These are phyloP conservation scores for Rhizopus sp. DNA, from an alignment of 371 early-diverging fungal genomes.

Conservation along the genomic window DNA sequence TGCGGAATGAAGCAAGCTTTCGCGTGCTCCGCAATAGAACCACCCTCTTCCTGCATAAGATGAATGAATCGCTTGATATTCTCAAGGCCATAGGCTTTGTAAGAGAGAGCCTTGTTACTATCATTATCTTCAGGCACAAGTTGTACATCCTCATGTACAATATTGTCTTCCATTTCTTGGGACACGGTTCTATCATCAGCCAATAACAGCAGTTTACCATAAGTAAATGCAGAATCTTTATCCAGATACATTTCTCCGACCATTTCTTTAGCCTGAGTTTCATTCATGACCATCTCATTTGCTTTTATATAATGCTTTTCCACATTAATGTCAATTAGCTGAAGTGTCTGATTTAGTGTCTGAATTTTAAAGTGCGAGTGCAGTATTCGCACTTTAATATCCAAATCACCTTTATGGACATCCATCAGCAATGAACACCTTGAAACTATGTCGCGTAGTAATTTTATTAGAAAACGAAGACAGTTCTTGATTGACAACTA, in stretches of 20 bases:
- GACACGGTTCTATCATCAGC: conserved; percentile 1
- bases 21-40: conserved; percentile 5
- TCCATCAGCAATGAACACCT: too few species aligned
- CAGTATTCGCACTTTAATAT: too few species aligned
- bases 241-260: not conserved
- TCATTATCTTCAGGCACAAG: not conserved
- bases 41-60: conserved; percentile 3
- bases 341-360: not conserved
- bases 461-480: too few species aligned
- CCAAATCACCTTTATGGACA: too few species aligned
- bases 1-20: conserved; percentile 6
- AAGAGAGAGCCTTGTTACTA: conserved; percentile 7
- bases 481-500: too few species aligned
- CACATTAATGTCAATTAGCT: not conserved
- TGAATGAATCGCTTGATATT: conserved; percentile 4
- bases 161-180: not conserved
- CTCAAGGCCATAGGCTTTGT: conserved; percentile 2
- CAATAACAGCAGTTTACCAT: conserved; percentile 4
- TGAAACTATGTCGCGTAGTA: too few species aligned
- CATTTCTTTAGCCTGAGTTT: too few species aligned
- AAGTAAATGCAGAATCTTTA: conserved; percentile 1
- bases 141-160: not conserved
- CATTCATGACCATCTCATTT: not conserved
- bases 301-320: not conserved
- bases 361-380: too few species aligned